Evolutionary conservation across 257 asterid genomes (phyloP).

Genomic region (Jasminum sambac): DNA sequence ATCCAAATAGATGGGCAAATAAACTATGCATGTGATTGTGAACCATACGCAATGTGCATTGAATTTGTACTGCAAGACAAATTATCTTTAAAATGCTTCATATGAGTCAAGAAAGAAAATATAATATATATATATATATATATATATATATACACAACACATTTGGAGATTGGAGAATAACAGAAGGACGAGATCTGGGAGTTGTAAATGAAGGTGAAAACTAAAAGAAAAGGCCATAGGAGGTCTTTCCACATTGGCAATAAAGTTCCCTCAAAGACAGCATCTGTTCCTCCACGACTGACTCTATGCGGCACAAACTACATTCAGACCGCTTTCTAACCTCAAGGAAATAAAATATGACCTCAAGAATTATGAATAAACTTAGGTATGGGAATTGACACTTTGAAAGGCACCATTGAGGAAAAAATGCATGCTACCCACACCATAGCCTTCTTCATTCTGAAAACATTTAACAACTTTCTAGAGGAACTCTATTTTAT

Average conservation of each 20-base stretch:
- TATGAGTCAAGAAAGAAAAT: neutral
- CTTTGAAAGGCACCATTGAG: neutral
- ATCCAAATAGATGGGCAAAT: neutral
- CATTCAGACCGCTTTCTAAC: neutral
- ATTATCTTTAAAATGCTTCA: neutral
- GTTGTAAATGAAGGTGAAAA: neutral
- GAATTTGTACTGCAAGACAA: neutral
- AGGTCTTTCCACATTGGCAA: neutral
- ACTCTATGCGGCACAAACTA: neutral
- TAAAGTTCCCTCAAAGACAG: neutral
- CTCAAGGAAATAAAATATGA: neutral
- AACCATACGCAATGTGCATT: neutral
- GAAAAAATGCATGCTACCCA: neutral
- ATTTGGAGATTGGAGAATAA: neutral
- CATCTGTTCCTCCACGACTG: neutral
- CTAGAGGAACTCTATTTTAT: neutral
- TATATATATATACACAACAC: no score
- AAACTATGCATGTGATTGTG: neutral
- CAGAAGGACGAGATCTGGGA: neutral
- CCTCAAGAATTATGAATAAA: neutral
- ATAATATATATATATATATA: no score
- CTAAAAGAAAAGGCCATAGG: neutral
- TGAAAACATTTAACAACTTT: neutral
- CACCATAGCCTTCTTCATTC: neutral
- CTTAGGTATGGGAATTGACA: neutral